phyloP scores from a whole-genome alignment of 495 filamentous ascomycete species.

The Choiromyces venosus region DNA sequence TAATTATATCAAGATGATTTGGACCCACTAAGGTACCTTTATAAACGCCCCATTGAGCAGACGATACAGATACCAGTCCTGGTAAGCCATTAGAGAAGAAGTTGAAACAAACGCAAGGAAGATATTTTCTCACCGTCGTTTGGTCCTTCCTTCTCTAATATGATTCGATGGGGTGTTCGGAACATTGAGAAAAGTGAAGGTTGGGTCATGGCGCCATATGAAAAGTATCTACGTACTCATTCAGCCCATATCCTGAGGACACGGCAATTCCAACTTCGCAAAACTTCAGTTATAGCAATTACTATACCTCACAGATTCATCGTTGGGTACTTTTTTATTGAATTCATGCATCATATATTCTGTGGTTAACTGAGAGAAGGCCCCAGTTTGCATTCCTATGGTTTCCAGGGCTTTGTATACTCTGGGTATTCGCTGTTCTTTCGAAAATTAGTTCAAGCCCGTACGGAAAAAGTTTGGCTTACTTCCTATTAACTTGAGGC shows the following conservation, averaged over 20 bases:
- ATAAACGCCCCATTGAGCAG: conserved; percentile 84
- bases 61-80: conserved; percentile 77
- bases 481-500: conserved; percentile 65
- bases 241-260: neutral
- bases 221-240: conserved; percentile 61
- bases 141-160: conserved; percentile 64
- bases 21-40: conserved; percentile 84
- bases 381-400: conserved; percentile 68
- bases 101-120: neutral
- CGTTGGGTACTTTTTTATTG: conserved; percentile 72
- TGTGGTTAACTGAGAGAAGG: conserved; percentile 77
- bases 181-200: conserved; percentile 69
- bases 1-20: conserved; percentile 88
- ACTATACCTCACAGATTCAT: conserved; percentile 57
- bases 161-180: conserved; percentile 62
- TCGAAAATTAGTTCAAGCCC: neutral
- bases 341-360: conserved; percentile 76
- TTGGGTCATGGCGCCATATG: conserved; percentile 73
- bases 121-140: conserved; percentile 60
- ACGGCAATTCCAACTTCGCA: conserved; percentile 11
- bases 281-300: neutral
- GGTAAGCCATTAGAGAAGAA: neutral
- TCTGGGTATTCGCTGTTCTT: conserved; percentile 55
- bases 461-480: conserved; percentile 27
- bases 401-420: conserved; percentile 64